Evolutionary conservation across 164 flowering plant species (phyloP).

Genomic region (grape (Vitis vinifera)): ASM3070453v1 NC_081822.1:7167501-7168000

Average conservation of each 20-base stretch:
- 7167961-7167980: neutral
- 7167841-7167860: conserved; percentile 5
- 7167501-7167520: too few species aligned
- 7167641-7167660: too few species aligned
- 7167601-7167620: too few species aligned
- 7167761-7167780: neutral
- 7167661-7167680: too few species aligned
- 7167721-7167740: too few species aligned
- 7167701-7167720: too few species aligned
- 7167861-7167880: conserved; percentile 14
- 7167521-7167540: too few species aligned
- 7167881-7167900: neutral
- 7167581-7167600: too few species aligned
- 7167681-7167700: too few species aligned
- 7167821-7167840: conserved; percentile 9
- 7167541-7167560: too few species aligned
- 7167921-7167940: conserved; percentile 26
- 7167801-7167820: conserved; percentile 2
- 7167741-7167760: neutral
- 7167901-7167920: conserved; percentile 9
- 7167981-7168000: neutral
- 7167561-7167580: too few species aligned
- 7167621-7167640: too few species aligned
- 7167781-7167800: neutral
- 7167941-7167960: neutral